Evolutionary conservation across 2,329 filamentous ascomycete species (phyloP).

Genomic region (Xylariales sp.): DNA sequence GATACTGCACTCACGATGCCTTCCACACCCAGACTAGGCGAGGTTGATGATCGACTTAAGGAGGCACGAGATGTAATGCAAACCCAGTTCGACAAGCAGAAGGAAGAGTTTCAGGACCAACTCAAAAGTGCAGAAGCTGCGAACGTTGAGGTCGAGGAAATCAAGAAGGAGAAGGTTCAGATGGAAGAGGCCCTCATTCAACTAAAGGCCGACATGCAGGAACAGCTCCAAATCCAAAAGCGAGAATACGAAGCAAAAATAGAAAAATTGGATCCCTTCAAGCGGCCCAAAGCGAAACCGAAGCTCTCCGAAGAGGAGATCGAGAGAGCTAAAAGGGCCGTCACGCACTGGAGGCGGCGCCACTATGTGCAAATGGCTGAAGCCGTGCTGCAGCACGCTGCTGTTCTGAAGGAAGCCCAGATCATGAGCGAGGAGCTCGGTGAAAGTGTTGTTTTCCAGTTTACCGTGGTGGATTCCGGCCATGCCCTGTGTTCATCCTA

Average conservation of each 20-base stretch:
- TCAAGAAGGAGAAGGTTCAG: constrained; percentile 73
- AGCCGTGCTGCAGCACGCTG: constrained; percentile 80
- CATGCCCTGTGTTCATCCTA: constrained; percentile 91
- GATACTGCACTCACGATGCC: constrained; percentile 94
- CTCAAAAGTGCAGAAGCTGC: constrained; percentile 71
- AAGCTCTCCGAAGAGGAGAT: constrained; percentile 70
- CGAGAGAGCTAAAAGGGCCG: constrained; percentile 59
- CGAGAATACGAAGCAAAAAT: constrained; percentile 81
- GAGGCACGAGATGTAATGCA: constrained; percentile 81
- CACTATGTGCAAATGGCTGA: constrained; percentile 95
- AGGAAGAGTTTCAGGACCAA: constrained; percentile 75
- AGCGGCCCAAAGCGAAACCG: constrained; percentile 55
- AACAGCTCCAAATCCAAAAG: constrained; percentile 77
- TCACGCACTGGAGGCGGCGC: constrained; percentile 74
- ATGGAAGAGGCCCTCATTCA: constrained; percentile 80
- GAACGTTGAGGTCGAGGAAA: constrained; percentile 76
- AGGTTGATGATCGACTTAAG: constrained; percentile 70
- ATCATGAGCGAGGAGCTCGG: constrained; percentile 97
- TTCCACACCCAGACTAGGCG: constrained; percentile 77
- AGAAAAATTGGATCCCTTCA: constrained; percentile 66
- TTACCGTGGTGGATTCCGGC: constrained; percentile 83
- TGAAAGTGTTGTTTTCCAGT: constrained; percentile 91
- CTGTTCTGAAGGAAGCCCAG: constrained; percentile 88
- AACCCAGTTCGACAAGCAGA: constrained; percentile 74
- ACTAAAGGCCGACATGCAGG: constrained; percentile 85